Base-by-base conservation (phyloP, 2,329 filamentous ascomycete species). In the Cercospora sp. region DNA sequence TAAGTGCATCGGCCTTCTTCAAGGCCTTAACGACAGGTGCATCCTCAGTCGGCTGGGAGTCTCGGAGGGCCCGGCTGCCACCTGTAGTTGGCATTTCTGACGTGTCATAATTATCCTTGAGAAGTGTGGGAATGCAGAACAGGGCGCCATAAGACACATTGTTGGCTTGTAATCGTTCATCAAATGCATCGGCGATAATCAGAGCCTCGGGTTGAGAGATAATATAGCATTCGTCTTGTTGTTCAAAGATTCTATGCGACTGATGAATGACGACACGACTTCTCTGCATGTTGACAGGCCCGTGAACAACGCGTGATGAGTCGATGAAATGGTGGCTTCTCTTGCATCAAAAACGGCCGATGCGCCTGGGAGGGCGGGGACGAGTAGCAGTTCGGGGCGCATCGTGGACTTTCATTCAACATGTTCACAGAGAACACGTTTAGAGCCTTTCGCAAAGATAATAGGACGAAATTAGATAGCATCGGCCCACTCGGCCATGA, bases 61-160 rank as follows among this genome's bases (percentile, higher is more conserved):
- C 73, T 34, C 82, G 82, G 8, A 90, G 78, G 4, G 82, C 85
- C 7, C 83, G 72, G 68, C 81, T 85, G 4, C 83, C 86, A 0
- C 85, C 87, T 0, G 87, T 90, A 0, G 88, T 90, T 53, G 83
- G 83, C 77, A 88, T 84, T 21, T 83, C 82, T 0, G 76, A 71
- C 0, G 86, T 86, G 65, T 88, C 84, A 74, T 85, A 89, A 73
- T 89, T 90, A 77, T 90, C 88, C 75, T 90, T 90, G 5, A 90
- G 77, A 4, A 90, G 74, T 12, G 89, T 77, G 0, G 88, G 88
- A 18, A 90, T 81, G 74, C 88, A 88, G 75, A 90, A 87, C 1
- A 90, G 79, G 0, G 82, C 74, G 0, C 82, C 84, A 30, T 70
- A 69, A 0, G 82, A 83, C 26, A 80, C 79, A 73, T 88, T 86